A percentile compares a stretch with the other conserved stretches of the same genome.
phyloP scores from a whole-genome alignment of 1,139 yeast genomes.

The Pichia sp. region DNA sequence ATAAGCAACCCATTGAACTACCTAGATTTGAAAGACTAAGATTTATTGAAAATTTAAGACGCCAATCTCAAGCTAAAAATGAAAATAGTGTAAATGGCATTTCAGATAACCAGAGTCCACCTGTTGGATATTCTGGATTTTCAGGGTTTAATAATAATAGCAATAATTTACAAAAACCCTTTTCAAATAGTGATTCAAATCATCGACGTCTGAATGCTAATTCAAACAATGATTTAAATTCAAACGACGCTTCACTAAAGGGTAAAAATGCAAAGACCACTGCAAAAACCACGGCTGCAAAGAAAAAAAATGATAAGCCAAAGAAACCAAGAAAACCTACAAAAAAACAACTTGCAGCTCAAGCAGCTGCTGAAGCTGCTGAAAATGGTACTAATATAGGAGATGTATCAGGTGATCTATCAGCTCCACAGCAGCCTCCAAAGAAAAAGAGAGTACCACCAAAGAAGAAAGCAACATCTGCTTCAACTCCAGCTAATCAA shows the following conservation, averaged over 20 bases:
- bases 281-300: constrained; percentile 11
- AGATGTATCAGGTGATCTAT: constrained; percentile 12
- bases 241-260: neutral
- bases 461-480: constrained; percentile 17
- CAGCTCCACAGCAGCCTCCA: constrained; percentile 23
- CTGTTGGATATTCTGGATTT: constrained; percentile 10
- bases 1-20: constrained; percentile 27
- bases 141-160: neutral
- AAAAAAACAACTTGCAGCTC: constrained; percentile 30
- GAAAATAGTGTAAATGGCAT: constrained; percentile 19
- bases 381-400: constrained; percentile 12
- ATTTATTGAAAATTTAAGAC: constrained; percentile 43
- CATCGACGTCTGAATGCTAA: neutral
- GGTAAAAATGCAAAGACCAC: constrained; percentile 9
- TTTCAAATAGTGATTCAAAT: neutral
- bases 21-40: constrained; percentile 44
- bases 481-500: constrained; percentile 1
- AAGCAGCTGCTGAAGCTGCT: constrained; percentile 20
- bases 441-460: constrained; percentile 25
- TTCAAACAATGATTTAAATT: constrained; percentile 5
- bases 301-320: constrained; percentile 23
- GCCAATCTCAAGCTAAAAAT: constrained; percentile 21
- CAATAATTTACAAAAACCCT: constrained; percentile 1
- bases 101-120: constrained; percentile 4
- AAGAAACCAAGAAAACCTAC: constrained; percentile 28